A percentile compares a stretch with the other conserved stretches of the same genome.
Evolutionary conservation across 176 grass and related monocot species (phyloP).

Genomic region (Musa schizocarpa): DNA sequence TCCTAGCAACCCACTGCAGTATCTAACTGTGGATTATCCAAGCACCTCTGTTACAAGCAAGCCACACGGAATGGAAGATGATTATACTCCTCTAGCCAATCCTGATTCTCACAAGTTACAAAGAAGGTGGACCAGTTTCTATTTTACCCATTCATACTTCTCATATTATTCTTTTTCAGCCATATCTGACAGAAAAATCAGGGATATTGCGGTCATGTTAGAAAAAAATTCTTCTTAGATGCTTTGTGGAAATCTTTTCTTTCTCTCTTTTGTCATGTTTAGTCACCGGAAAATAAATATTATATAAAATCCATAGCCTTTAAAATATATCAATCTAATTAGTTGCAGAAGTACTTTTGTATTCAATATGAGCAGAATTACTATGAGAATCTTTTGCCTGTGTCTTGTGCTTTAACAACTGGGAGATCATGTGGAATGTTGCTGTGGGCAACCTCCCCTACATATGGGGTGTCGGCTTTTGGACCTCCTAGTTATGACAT

Average conservation of each 20-base stretch:
- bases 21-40: slow-evolving; percentile 37
- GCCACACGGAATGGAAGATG: not conserved
- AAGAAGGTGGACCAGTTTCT: slow-evolving; percentile 43
- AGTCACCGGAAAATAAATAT: too few relatives aligned
- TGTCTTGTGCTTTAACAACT: too few relatives aligned
- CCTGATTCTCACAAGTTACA: slow-evolving; percentile 62
- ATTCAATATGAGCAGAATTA: too few relatives aligned
- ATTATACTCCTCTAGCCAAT: not conserved
- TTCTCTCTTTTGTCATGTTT: too few relatives aligned
- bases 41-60: not conserved
- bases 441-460: too few relatives aligned
- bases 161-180: not conserved
- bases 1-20: slow-evolving; percentile 76
- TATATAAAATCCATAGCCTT: too few relatives aligned
- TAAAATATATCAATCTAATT: too few relatives aligned
- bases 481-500: too few relatives aligned
- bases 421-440: too few relatives aligned
- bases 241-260: not conserved
- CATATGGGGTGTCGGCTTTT: too few relatives aligned
- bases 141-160: not conserved
- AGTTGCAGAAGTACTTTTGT: too few relatives aligned
- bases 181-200: not conserved
- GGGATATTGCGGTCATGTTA: not conserved
- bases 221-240: not conserved
- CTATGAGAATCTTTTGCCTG: too few relatives aligned